phyloP scores from a whole-genome alignment of 805 yeast species.

The Kazachstania martiniae region DNA sequence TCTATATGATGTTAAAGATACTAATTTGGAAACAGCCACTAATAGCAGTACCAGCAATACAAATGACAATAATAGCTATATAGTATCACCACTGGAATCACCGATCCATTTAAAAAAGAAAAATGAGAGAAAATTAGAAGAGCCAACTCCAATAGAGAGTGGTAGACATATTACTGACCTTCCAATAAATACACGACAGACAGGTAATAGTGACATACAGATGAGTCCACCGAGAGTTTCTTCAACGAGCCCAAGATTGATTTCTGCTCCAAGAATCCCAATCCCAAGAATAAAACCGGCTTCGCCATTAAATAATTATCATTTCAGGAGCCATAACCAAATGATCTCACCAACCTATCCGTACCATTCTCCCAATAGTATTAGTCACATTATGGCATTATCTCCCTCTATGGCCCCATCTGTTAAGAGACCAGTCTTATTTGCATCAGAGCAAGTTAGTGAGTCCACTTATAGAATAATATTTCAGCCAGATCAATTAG shows the following conservation, averaged over 20 bases:
- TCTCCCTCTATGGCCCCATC: slow-evolving; percentile 1
- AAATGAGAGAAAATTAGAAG: background rate
- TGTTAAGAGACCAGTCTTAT: slow-evolving; percentile 7
- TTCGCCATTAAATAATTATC: background rate
- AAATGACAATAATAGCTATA: background rate
- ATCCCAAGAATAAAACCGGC: background rate
- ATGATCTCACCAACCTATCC: background rate
- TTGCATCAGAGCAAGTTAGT: slow-evolving; percentile 7
- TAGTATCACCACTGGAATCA: background rate
- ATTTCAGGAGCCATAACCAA: background rate
- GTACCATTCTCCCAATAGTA: background rate
- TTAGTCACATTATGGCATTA: background rate
- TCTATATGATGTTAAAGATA: slow-evolving; percentile 20
- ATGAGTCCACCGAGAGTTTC: slow-evolving; percentile 11
- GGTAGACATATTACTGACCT: background rate
- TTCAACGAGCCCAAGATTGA: slow-evolving; percentile 4
- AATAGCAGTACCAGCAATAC: background rate
- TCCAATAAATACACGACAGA: background rate
- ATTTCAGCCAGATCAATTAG: slow-evolving; percentile 23
- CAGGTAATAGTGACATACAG: background rate
- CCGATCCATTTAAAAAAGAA: background rate
- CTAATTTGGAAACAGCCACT: background rate
- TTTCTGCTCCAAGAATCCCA: slow-evolving; percentile 1
- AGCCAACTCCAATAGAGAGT: background rate
- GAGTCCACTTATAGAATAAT: slow-evolving; percentile 7